Conservation (phyloP, 257 asterid genomes). For the Solanum pennellii region DNA sequence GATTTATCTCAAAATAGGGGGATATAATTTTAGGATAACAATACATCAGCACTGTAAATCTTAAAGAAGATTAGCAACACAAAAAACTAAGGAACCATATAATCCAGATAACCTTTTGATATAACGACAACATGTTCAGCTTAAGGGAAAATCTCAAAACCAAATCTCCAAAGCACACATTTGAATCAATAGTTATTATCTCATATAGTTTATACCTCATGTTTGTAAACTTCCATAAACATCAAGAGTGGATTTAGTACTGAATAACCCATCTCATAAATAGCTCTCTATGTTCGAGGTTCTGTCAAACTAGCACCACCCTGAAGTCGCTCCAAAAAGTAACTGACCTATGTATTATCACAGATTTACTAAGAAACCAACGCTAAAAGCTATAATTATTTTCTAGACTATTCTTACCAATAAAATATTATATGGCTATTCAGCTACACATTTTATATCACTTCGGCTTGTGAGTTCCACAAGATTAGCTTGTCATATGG, state of each 20-base stretch:
- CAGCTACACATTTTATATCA: slow-evolving; percentile 65
- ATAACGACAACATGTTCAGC: neutral
- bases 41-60: neutral
- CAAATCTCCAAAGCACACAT: slow-evolving; percentile 1
- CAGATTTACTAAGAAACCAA: neutral
- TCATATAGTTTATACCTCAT: slow-evolving; percentile 48
- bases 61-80: neutral
- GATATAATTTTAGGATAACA: neutral
- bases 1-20: neutral
- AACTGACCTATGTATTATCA: slow-evolving; percentile 53
- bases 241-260: slow-evolving; percentile 61
- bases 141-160: neutral
- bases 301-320: slow-evolving; percentile 93
- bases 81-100: neutral
- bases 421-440: slow-evolving; percentile 78
- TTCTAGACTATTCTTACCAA: slow-evolving; percentile 33
- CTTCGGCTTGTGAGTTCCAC: slow-evolving; percentile 58
- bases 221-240: slow-evolving; percentile 68
- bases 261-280: slow-evolving; percentile 77
- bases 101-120: neutral
- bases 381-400: neutral
- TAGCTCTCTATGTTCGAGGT: slow-evolving; percentile 78
- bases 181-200: slow-evolving; percentile 3
- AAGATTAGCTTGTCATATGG: slow-evolving; percentile 57
- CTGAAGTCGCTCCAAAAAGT: slow-evolving; percentile 91